Evolutionary conservation across 2,329 filamentous ascomycete genomes (phyloP), one percentile per base, ranked within the genome.

Genomic region (Colletotrichum sp.): DNA sequence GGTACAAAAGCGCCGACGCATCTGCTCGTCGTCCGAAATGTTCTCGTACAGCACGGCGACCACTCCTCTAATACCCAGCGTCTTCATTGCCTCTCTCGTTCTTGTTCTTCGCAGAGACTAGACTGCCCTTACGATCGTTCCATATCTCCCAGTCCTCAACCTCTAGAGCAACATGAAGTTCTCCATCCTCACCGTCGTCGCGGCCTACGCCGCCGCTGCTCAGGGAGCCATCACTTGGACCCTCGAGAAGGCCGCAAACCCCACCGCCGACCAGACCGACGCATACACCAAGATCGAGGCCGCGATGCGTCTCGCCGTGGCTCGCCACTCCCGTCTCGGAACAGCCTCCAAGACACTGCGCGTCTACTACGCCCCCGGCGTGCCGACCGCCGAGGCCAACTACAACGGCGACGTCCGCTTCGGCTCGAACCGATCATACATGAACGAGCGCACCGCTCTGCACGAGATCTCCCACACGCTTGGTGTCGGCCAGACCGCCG

Each of bases 401-500:
- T 87, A 84, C 81, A 88, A 86, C 79, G 87, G 87, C 59, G 85
- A 87, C 79, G 81, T 89, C 21, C 85, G 87, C 18, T 89, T 89
- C 80, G 87, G 87, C 8, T 82, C 83, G 10, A 83, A 88, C 82
- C 79, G 87, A 8, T 78, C 85, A 2, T 89, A 88, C 82, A 89
- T 89, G 87, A 88, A 79, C 59, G 86, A 89, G 80, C 86, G 87
- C 15, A 88, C 87, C 3, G 87, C 87, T 6, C 82, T 89, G 78
- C 87, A 89, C 79, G 87, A 89, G 82, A 87, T 88, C 63, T 79
- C 86, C 5, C 87, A 89, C 79, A 88, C 87, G 1, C 83, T 89
- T 8, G 87, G 87, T 6, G 81, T 89, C n/a, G 87, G 87, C 0
- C 86, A 87, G 81, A 88, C 86, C 5, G 78, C 80, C 9, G 83